These are phyloP conservation scores for Pythium chondricola DNA, from an alignment of 352 stramenopile genomes.

Conservation along the genomic window DNA sequence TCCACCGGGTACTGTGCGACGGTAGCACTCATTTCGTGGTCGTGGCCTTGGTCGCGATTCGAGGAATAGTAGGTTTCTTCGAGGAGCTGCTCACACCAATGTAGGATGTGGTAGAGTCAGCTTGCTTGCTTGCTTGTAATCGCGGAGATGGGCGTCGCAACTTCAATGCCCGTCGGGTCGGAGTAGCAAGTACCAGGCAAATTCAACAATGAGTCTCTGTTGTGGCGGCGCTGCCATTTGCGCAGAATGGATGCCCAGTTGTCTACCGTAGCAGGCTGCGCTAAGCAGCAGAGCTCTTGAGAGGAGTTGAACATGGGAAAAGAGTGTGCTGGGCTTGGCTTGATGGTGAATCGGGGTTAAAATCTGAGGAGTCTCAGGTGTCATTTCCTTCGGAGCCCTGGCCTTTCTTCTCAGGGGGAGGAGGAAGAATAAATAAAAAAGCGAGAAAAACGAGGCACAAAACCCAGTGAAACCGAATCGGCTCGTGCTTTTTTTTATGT, in stretches of 20 bases:
- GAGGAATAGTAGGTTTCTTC: too few relatives aligned
- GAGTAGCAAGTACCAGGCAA: constrained; percentile 11
- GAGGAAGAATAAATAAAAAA: constrained; percentile 1
- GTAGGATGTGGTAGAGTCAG: too few relatives aligned
- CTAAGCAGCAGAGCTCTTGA: neutral
- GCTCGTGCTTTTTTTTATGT: too few relatives aligned
- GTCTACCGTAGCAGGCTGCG: too few relatives aligned
- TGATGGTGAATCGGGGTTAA: neutral
- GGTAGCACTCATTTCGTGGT: constrained; percentile 61
- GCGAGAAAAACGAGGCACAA: constrained; percentile 4
- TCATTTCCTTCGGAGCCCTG: too few relatives aligned
- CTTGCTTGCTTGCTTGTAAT: neutral
- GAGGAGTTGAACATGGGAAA: constrained; percentile 18
- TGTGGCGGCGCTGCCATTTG: neutral
- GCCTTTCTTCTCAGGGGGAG: constrained; percentile 10
- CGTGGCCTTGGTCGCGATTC: too few relatives aligned
- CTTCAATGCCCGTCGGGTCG: constrained; percentile 19
- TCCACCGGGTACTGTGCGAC: constrained; percentile 76
- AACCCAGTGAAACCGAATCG: constrained; percentile 7
- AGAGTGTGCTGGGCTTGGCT: neutral
- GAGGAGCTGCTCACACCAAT: too few relatives aligned
- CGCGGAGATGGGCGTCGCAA: constrained; percentile 8
- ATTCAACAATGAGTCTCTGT: constrained; percentile 21
- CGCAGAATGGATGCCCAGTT: too few relatives aligned
- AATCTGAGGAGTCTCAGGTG: constrained; percentile 2